These are phyloP conservation scores for Lathyrus sativus DNA, from an alignment of 306 rosid genomes.

Conservation along the genomic window DNA sequence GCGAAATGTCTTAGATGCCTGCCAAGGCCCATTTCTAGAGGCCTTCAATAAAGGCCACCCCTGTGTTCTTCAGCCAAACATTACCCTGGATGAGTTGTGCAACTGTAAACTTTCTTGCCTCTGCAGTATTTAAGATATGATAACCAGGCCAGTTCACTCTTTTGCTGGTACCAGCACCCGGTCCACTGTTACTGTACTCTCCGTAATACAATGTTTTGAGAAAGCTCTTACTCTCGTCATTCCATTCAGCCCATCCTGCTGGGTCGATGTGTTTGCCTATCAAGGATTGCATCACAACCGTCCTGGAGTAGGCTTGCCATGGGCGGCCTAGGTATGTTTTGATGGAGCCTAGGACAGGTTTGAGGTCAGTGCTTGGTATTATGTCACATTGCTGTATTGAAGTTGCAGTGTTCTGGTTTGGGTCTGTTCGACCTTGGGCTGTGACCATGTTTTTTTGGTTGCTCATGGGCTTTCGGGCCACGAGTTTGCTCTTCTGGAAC, in stretches of 20 bases:
- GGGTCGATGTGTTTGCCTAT: conserved; percentile 53
- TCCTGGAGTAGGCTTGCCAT: conserved; percentile 67
- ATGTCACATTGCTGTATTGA: conserved; percentile 58
- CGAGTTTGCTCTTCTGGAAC: conserved; percentile 57
- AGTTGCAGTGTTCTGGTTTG: conserved; percentile 64
- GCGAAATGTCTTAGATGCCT: not conserved
- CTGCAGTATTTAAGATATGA: conserved; percentile 41
- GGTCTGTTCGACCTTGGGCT: conserved; percentile 67
- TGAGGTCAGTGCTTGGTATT: conserved; percentile 52
- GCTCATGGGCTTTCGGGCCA: conserved; percentile 57
- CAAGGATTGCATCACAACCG: conserved; percentile 61
- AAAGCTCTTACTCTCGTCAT: conserved; percentile 2
- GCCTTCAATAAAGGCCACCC: conserved; percentile 58
- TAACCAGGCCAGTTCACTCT: conserved; percentile 63
- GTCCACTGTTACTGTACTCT: conserved; percentile 62
- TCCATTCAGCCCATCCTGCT: conserved; percentile 66
- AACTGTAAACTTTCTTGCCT: conserved; percentile 62
- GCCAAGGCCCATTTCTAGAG: conserved; percentile 25
- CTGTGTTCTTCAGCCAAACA: conserved; percentile 9
- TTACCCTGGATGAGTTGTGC: not conserved
- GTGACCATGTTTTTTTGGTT: conserved; percentile 72
- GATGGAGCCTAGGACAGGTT: conserved; percentile 48
- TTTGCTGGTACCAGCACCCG: conserved; percentile 58
- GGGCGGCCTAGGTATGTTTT: conserved; percentile 64
- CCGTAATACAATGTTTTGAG: conserved; percentile 61